Conservation (phyloP, 805 yeast species). For the Kockiozyma suomiensis region DNA sequence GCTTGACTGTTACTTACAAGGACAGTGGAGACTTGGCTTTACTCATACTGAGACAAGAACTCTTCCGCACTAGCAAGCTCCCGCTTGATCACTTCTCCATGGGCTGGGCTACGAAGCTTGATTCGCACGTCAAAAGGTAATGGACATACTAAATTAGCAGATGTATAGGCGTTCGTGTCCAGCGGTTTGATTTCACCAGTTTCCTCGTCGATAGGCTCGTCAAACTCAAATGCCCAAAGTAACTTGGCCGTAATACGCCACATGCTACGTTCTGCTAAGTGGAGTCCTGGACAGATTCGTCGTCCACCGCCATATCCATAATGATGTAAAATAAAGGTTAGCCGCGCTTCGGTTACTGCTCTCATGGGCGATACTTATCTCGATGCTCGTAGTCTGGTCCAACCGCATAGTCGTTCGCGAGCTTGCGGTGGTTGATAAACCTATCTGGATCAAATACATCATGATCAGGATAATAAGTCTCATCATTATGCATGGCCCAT, state of each 20-base stretch:
- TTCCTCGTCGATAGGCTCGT: background rate
- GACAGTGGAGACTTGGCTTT: no score
- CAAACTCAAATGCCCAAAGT: background rate
- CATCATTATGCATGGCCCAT: conserved; percentile 2
- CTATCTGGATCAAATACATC: background rate
- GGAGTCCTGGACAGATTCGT: background rate
- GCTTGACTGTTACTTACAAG: no score
- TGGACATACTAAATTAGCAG: background rate
- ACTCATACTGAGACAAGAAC: background rate
- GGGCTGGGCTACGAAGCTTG: background rate
- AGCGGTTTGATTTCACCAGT: background rate
- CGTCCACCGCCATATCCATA: background rate
- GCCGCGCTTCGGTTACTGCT: background rate
- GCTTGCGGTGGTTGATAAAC: background rate
- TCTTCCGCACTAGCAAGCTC: background rate
- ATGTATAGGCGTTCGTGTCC: background rate
- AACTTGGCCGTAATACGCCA: background rate
- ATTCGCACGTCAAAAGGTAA: background rate
- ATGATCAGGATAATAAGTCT: background rate
- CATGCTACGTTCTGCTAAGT: background rate
- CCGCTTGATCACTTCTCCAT: background rate
- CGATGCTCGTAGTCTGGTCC: background rate
- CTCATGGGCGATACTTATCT: background rate
- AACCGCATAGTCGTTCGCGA: background rate
- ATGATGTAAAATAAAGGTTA: background rate